Evolutionary conservation across 108 stramenopile species (phyloP).

Genomic region (Epithemia pelagica): DNA sequence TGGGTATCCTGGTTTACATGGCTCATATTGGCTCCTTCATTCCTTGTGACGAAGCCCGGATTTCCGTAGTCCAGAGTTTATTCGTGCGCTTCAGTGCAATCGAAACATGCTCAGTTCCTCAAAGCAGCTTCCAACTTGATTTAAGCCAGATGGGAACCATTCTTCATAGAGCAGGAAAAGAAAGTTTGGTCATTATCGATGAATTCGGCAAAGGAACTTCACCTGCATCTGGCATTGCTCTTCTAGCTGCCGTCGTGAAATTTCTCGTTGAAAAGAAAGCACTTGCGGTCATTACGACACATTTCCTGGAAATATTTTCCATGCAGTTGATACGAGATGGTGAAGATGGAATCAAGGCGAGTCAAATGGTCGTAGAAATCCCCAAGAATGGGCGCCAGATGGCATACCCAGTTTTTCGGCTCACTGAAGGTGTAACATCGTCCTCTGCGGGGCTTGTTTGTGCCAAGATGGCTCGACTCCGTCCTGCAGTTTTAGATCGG

Average conservation of each 20-base stretch:
- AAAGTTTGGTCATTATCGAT: slow-evolving; percentile 88
- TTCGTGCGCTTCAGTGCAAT: slow-evolving; percentile 79
- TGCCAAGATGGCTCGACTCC: slow-evolving; percentile 83
- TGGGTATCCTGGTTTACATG: slow-evolving; percentile 85
- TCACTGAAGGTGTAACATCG: slow-evolving; percentile 78
- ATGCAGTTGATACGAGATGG: slow-evolving; percentile 64
- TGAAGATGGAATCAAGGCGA: slow-evolving; percentile 64
- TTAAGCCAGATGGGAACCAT: slow-evolving; percentile 84
- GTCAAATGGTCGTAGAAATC: slow-evolving; percentile 83
- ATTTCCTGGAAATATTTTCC: slow-evolving; percentile 93
- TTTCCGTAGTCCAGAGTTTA: slow-evolving; percentile 86
- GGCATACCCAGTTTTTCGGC: slow-evolving; percentile 82
- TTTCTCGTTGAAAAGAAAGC: slow-evolving; percentile 49
- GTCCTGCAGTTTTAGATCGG: slow-evolving; percentile 43
- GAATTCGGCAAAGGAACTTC: slow-evolving; percentile 97
- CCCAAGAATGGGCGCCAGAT: slow-evolving; percentile 58
- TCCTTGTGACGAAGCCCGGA: slow-evolving; percentile 77
- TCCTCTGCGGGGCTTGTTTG: slow-evolving; percentile 91
- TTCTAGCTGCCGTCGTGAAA: slow-evolving; percentile 77
- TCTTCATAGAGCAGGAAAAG: slow-evolving; percentile 50
- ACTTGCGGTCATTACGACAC: slow-evolving; percentile 86
- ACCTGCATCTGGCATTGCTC: slow-evolving; percentile 89
- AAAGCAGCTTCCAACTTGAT: slow-evolving; percentile 91
- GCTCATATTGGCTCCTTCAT: slow-evolving; percentile 90
- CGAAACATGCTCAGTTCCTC: slow-evolving; percentile 90